These are phyloP conservation scores for Suillus alpinus DNA, from an alignment of 768 basidiomycete species.

Conservation along the genomic window DNA sequence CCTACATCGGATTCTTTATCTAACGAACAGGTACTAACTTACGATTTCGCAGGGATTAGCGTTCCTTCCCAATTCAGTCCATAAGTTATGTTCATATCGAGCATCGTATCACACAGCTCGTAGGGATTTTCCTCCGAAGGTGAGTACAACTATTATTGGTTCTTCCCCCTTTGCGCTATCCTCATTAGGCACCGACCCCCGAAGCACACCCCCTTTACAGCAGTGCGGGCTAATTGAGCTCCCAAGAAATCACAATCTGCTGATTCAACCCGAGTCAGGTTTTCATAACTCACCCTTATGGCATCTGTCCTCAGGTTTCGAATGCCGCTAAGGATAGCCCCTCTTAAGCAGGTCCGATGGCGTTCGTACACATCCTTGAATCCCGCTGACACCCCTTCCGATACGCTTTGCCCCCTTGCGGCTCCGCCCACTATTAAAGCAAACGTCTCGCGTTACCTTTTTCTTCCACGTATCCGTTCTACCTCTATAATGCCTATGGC, in stretches of 20 bases:
- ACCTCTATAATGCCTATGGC: constrained; percentile 40
- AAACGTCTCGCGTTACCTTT: constrained; percentile 13
- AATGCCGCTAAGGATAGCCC: constrained; percentile 32
- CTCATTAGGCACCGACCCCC: constrained; percentile 18
- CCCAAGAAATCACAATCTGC: constrained; percentile 18
- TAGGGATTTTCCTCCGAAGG: constrained; percentile 7
- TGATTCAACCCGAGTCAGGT: constrained; percentile 44
- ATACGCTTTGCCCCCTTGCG: constrained; percentile 25
- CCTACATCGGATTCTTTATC: constrained; percentile 5
- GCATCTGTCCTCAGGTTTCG: constrained; percentile 30
- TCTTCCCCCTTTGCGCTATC: constrained; percentile 11
- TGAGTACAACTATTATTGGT: constrained; percentile 19
- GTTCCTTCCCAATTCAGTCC: neutral
- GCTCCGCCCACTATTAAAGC: constrained; percentile 40
- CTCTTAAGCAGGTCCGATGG: constrained; percentile 37
- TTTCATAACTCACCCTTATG: constrained; percentile 37
- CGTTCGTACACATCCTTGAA: constrained; percentile 21
- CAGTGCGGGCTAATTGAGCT: constrained; percentile 11
- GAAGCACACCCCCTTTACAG: constrained; percentile 17
- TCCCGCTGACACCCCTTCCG: constrained; percentile 30
- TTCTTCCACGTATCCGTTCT: constrained; percentile 26
- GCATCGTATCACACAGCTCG: constrained; percentile 1
- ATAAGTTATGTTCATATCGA: constrained; percentile 2
- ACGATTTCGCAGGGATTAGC: constrained; percentile 7
- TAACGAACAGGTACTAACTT: constrained; percentile 8